phyloP scores from a whole-genome alignment of 176 grass and related monocot species.

The Secale cereale region DNA sequence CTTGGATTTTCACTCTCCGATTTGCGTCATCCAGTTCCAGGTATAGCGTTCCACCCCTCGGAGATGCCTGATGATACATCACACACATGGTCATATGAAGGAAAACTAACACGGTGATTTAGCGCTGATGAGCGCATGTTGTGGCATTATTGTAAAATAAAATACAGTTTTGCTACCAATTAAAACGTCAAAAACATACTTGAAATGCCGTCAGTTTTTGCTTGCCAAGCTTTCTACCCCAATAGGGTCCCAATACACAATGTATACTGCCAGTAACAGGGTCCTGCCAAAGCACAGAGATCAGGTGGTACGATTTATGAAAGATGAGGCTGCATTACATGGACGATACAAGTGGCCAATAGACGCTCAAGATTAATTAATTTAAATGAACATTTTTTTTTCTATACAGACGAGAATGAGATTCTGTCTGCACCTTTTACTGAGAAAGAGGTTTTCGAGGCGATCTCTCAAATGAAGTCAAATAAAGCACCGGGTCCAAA shows the following conservation, averaged over 20 bases:
- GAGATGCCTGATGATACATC: background rate
- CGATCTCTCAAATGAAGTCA: no score
- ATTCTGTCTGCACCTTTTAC: no score
- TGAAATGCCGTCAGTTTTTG: conserved; percentile 54
- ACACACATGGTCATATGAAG: background rate
- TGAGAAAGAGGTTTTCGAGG: no score
- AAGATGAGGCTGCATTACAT: background rate
- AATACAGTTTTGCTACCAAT: background rate
- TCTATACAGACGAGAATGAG: background rate
- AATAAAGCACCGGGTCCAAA: no score
- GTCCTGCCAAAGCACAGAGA: conserved; percentile 35
- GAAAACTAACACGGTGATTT: background rate
- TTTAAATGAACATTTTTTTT: background rate
- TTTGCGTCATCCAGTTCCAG: background rate
- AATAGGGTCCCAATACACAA: conserved; percentile 62
- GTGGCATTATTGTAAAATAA: background rate
- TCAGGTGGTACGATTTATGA: background rate
- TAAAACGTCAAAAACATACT: conserved; percentile 17
- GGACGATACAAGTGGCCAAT: background rate
- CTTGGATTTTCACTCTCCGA: background rate
- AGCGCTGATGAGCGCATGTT: background rate
- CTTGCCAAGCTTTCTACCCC: conserved; percentile 70
- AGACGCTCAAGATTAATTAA: background rate
- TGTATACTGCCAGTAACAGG: conserved; percentile 73
- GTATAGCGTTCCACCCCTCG: conserved; percentile 4